These are phyloP conservation scores for Hypoxylon lienhwacheense DNA, from an alignment of 495 filamentous ascomycete species.

Conservation along the genomic window DNA sequence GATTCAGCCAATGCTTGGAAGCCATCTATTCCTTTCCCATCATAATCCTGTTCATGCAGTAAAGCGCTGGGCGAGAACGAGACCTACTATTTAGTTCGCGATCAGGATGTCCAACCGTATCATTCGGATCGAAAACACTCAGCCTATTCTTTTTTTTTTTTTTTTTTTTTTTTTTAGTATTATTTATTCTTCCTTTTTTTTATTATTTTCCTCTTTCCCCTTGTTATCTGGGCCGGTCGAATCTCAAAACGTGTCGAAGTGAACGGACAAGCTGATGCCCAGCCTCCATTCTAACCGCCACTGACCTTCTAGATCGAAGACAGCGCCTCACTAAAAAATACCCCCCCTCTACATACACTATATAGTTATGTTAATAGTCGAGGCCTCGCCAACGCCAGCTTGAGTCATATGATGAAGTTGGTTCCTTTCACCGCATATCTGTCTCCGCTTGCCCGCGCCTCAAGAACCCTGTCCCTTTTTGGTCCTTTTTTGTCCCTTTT, in stretches of 20 bases:
- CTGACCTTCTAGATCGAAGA: conserved; percentile 18
- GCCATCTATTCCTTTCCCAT: conserved; percentile 27
- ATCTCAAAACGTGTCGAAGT: conserved; percentile 11
- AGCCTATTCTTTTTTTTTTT: conserved; percentile 28
- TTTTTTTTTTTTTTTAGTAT: not conserved
- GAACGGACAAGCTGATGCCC: conserved; percentile 6
- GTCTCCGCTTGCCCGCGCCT: conserved; percentile 24
- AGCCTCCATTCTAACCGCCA: conserved; percentile 15
- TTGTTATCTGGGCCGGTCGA: not conserved
- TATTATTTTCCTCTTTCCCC: not conserved
- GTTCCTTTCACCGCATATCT: conserved; percentile 29
- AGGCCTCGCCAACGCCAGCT: conserved; percentile 10
- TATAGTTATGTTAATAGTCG: conserved; percentile 18
- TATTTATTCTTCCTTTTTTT: no score
- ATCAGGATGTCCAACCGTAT: conserved; percentile 20
- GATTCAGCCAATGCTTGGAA: conserved; percentile 24
- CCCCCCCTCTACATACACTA: not conserved
- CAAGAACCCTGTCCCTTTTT: conserved; percentile 18
- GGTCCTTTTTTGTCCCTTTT: no score
- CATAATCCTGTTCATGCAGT: conserved; percentile 8
- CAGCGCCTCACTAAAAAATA: not conserved
- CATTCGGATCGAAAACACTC: conserved; percentile 25
- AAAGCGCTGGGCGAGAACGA: conserved; percentile 20
- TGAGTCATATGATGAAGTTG: conserved; percentile 32
- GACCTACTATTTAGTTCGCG: conserved; percentile 21